Base-by-base conservation (phyloP, 306 rosid genomes). In the Amphicarpaea edgeworthii region DNA sequence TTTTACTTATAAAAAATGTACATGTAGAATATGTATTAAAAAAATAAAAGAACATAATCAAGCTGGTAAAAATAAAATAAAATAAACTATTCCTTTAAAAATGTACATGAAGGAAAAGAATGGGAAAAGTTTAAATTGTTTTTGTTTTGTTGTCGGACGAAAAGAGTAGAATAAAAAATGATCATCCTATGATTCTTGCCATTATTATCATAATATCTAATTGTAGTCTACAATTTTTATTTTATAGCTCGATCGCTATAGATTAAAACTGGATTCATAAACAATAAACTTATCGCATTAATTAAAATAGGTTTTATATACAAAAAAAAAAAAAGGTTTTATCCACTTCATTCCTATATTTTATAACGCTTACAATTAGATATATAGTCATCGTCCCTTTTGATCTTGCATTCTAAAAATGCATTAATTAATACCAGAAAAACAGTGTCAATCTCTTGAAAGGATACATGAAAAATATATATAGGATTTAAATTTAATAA, bases 81-180 rank as follows among this genome's bases (percentile, higher is more conserved):
- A 58, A 60, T 12, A 17, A 76, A 68, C 66, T 12, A 59, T 28
- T 58, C 54, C 46, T 50, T 68, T 38, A 26, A 70, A 63, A 71
- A 14, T 74, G 64, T 17, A 24, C 21, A 53, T 45, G 28, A 12
- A 24, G 37, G 17, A 43, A 77, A 77, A 54, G 21, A 53, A 50
- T n/a, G 19, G 20, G 58, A 51, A 69, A 47, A 37, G 60, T 59
- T 69, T 60, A 51, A 16, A 59, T 75, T 37, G 72, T 51, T 62
- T 51, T 62, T 75, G 70, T 68, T 68, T 73, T 60, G 77, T 62
- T 73, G 86, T 83, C 70, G 81, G 81, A 69, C 41, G 9, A 12
- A 60, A 67, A 41, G 70, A 70, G 65, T 43, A 32, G 1, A 62
- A 47, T 70, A 37, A 7, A 64, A 67, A 60, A 59, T 17, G 17